Conservation (phyloP, 495 filamentous ascomycete species). For the Penicillium herquei region DNA sequence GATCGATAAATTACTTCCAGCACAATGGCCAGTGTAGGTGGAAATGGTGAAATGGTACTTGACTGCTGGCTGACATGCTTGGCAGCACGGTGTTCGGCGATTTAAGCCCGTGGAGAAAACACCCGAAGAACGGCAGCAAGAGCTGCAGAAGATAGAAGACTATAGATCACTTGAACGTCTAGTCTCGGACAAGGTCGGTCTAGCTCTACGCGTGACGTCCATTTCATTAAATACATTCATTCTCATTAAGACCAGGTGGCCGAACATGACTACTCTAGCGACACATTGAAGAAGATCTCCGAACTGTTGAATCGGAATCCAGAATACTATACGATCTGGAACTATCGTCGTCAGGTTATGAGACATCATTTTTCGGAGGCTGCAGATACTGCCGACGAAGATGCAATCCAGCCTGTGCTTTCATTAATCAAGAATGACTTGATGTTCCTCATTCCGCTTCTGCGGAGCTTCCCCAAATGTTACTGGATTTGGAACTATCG, state of each 20-base stretch:
- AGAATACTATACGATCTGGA: conserved; percentile 99
- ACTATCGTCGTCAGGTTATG: conserved; percentile 76
- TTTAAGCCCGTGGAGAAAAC: conserved; percentile 55
- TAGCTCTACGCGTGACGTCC: neutral
- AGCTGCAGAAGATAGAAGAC: conserved; percentile 72
- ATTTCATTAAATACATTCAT: neutral
- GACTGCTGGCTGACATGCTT: conserved; percentile 4
- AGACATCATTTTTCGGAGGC: conserved; percentile 43
- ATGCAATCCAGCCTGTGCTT: conserved; percentile 28
- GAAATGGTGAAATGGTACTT: neutral
- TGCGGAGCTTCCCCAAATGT: conserved; percentile 87
- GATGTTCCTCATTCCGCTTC: conserved; percentile 75
- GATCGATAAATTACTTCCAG: neutral
- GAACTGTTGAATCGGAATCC: conserved; percentile 83
- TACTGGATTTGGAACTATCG: conserved; percentile 99
- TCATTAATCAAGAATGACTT: conserved; percentile 68
- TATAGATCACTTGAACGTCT: conserved; percentile 71
- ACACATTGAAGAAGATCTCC: conserved; percentile 72
- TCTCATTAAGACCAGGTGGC: conserved; percentile 41
- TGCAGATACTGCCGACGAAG: conserved; percentile 16
- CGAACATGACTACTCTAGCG: conserved; percentile 57
- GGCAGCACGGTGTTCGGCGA: conserved; percentile 76
- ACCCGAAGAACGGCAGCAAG: conserved; percentile 63
- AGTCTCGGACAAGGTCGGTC: conserved; percentile 57
- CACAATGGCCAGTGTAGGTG: conserved; percentile 48